Base-by-base conservation (phyloP, 306 rosid species). In the Alnus glutinosa region DNA sequence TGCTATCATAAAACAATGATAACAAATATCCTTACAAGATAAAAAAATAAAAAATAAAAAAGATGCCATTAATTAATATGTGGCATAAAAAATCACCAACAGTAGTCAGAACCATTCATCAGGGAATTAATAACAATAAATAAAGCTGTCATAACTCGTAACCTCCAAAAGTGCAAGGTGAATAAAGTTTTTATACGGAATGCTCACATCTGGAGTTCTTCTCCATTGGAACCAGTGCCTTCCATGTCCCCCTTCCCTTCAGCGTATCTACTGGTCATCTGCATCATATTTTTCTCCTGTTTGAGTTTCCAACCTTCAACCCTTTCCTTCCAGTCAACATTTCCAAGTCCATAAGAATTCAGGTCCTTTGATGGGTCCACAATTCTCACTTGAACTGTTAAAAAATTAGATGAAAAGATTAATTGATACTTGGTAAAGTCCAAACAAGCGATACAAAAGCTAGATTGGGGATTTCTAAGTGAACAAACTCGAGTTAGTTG, bases 321-420 rank as follows among this genome's bases (percentile, higher is more conserved):
- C 87, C 99, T 91, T 87, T 96, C 99, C 86, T 93, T 96, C 99
- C 98, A 96, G 88, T 96, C 99, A 81, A 96, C 98, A 86, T 90
- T 93, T 81, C 99, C 99, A 77, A 91, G 95, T 74, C 99, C 98
- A 83, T 93, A 96, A 78, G 96, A 93, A 75, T 96, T 96, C 70
- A 93, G 84, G 88, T 96, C 99, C 88, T 93, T 96, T 10, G 99
- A 90, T 47, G 97, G 98, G 73, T 93, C 96, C 79, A 96, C 96
- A 82, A 89, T 93, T 80, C 98, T 90, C 75, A 93, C 99, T 0
- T 92, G 96, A 87, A 96, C 99, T 93, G 88, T 58, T 75, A 84
- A 16, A 81, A 84, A 16, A 81, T 61, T 23, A 70, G 59, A 80
- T 18, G 55, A 71, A 36, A 75, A 1, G 1, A 77, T 83, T 80